Conservation (phyloP, 345 rosid species). For the Lumnitzera littorea region DNA sequence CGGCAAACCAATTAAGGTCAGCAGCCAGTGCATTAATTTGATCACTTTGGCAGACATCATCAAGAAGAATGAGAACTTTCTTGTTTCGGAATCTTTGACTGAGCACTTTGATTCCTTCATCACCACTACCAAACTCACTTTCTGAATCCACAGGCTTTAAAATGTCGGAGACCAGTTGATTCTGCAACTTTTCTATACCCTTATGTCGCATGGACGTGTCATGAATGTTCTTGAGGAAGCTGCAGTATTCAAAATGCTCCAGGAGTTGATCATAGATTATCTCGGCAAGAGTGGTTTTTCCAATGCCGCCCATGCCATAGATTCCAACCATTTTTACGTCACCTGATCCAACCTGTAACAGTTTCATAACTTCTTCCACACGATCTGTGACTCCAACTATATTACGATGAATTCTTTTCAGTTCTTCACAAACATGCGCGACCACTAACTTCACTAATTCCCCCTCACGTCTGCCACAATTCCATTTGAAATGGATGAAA, state of each 20-base stretch:
- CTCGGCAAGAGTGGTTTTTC: slow-evolving; percentile 11
- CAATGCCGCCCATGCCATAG: slow-evolving; percentile 8
- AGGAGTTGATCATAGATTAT: slow-evolving; percentile 1
- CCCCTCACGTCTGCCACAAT: no score
- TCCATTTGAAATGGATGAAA: no score
- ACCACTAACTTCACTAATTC: no score
- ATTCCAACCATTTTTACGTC: slow-evolving; percentile 8
- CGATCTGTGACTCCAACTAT: slow-evolving; percentile 2
- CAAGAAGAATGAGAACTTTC: no score
- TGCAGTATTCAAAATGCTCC: slow-evolving; percentile 1
- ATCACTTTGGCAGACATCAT: no score
- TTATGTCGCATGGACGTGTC: no score
- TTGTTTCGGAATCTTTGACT: background rate
- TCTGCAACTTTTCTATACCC: background rate
- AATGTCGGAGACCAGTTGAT: background rate
- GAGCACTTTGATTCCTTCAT: background rate
- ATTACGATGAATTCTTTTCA: no score
- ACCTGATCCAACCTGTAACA: slow-evolving; percentile 2
- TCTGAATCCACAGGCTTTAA: background rate
- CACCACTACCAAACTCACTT: background rate
- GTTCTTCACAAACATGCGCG: no score
- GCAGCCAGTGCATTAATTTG: no score
- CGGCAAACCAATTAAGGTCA: no score
- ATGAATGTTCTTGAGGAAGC: background rate
- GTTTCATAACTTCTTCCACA: slow-evolving; percentile 5